phyloP scores from a whole-genome alignment of 768 basidiomycete species.

The Pisolithus sp. region DNA sequence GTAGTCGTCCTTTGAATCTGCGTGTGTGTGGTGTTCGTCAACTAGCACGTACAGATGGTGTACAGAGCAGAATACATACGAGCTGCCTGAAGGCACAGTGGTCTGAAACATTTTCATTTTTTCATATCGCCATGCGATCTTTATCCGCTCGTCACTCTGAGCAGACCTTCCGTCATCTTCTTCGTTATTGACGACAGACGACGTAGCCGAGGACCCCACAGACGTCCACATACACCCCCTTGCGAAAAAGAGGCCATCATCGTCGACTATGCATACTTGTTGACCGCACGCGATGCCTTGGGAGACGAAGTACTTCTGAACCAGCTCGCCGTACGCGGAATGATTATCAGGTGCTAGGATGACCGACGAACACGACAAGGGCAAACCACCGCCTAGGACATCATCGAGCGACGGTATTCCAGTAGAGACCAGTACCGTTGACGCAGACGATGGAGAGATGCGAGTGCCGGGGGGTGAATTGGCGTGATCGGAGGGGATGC shows the following conservation, averaged over 20 bases:
- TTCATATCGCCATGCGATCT: slow-evolving; percentile 98
- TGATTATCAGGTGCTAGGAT: slow-evolving; percentile 81
- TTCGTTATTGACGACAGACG: slow-evolving; percentile 25
- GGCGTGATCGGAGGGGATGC: slow-evolving; percentile 38
- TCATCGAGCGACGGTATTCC: slow-evolving; percentile 94
- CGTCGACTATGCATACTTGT: slow-evolving; percentile 57
- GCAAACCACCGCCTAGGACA: slow-evolving; percentile 86
- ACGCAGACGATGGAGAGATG: slow-evolving; percentile 47
- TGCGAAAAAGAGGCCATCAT: slow-evolving; percentile 51
- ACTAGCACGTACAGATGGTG: not conserved
- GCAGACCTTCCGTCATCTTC: slow-evolving; percentile 27
- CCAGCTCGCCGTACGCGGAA: slow-evolving; percentile 76
- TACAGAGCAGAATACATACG: slow-evolving; percentile 35
- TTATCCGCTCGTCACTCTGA: slow-evolving; percentile 57
- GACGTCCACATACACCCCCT: slow-evolving; percentile 77
- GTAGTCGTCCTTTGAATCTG: slow-evolving; percentile 53
- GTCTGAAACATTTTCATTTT: slow-evolving; percentile 90
- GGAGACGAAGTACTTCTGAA: slow-evolving; percentile 84
- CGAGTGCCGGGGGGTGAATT: slow-evolving; percentile 48
- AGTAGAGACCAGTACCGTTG: slow-evolving; percentile 64
- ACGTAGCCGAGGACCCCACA: slow-evolving; percentile 5
- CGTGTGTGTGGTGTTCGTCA: slow-evolving; percentile 8
- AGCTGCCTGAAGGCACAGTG: slow-evolving; percentile 49
- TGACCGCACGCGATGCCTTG: slow-evolving; percentile 79
- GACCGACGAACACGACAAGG: slow-evolving; percentile 68